A percentile compares a stretch with the other conserved stretches of the same genome.
Evolutionary conservation across 495 filamentous ascomycete species (phyloP).

Genomic region (Monascus purpureus): DNA sequence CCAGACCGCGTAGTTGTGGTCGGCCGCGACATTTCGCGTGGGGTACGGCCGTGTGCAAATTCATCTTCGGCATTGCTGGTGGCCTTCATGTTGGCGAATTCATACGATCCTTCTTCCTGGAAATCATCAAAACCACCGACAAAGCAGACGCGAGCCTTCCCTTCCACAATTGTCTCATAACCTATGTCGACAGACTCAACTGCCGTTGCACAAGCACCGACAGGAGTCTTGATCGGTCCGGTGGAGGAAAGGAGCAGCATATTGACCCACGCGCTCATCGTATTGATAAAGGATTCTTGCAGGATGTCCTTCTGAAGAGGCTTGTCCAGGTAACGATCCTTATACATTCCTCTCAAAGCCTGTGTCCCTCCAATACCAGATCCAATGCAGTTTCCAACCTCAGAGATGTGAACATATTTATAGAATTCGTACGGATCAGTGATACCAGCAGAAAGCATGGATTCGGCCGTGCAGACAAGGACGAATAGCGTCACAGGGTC

Average conservation of each 20-base stretch:
- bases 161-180: constrained; percentile 94
- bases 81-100: constrained; percentile 99
- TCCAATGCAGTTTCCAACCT: constrained; percentile 96
- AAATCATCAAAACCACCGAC: constrained; percentile 99
- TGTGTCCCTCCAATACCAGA: constrained; percentile 92
- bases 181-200: constrained; percentile 96
- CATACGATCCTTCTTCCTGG: constrained; percentile 96
- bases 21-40: constrained; percentile 93
- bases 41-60: constrained; percentile 87
- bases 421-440: constrained; percentile 99
- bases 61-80: constrained; percentile 96
- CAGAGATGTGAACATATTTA: constrained; percentile 96
- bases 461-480: constrained; percentile 82
- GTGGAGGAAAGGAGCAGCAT: constrained; percentile 96
- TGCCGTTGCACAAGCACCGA: constrained; percentile 92
- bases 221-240: constrained; percentile 95
- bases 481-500: constrained; percentile 93
- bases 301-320: constrained; percentile 98
- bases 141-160: constrained; percentile 91
- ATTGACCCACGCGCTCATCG: constrained; percentile 99
- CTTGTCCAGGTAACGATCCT: constrained; percentile 90
- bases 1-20: constrained; percentile 93
- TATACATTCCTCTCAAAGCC: constrained; percentile 94
- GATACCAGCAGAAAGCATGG: constrained; percentile 83
- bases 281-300: constrained; percentile 99